A percentile compares a stretch with the other conserved stretches of the same genome.
These are phyloP conservation scores for Violaceomyces palustris DNA, from an alignment of 1,284 basidiomycete species.

Conservation along the genomic window DNA sequence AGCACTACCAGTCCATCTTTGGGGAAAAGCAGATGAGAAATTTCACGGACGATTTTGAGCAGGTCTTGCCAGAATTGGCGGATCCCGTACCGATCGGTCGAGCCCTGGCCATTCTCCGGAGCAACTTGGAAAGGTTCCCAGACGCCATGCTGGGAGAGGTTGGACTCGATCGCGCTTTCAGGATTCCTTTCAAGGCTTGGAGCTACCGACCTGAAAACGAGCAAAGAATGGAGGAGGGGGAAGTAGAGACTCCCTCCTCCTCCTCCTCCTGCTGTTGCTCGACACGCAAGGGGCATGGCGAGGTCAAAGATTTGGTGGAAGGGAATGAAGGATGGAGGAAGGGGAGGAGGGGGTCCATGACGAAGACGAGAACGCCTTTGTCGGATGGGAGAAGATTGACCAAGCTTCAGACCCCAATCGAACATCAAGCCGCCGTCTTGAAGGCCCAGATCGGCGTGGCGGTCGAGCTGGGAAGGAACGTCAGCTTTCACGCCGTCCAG, in stretches of 20 bases:
- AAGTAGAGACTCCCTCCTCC: background rate
- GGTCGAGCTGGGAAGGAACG: constrained; percentile 23
- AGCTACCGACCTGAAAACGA: constrained; percentile 13
- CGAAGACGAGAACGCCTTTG: constrained; percentile 2
- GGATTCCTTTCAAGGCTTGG: constrained; percentile 29
- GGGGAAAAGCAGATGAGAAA: constrained; percentile 1
- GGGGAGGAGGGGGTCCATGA: too few species aligned
- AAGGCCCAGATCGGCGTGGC: constrained; percentile 39
- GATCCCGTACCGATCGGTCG: constrained; percentile 24
- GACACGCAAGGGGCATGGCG: background rate
- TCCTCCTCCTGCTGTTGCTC: background rate
- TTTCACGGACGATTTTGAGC: constrained; percentile 19
- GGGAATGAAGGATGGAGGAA: too few species aligned
- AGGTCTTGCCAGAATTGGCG: constrained; percentile 29
- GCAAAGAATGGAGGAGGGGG: background rate
- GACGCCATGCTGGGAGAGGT: constrained; percentile 46
- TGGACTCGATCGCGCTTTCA: constrained; percentile 45
- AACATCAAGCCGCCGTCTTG: constrained; percentile 39
- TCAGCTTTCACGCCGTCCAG: constrained; percentile 48
- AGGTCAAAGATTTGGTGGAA: background rate
- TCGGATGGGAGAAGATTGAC: constrained; percentile 12
- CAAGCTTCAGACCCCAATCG: constrained; percentile 36
- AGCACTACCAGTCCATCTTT: constrained; percentile 36
- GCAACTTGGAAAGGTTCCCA: constrained; percentile 24
- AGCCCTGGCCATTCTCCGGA: constrained; percentile 14